Conservation (phyloP, 2,329 filamentous ascomycete species). For the Talaromyces islandicus region DNA sequence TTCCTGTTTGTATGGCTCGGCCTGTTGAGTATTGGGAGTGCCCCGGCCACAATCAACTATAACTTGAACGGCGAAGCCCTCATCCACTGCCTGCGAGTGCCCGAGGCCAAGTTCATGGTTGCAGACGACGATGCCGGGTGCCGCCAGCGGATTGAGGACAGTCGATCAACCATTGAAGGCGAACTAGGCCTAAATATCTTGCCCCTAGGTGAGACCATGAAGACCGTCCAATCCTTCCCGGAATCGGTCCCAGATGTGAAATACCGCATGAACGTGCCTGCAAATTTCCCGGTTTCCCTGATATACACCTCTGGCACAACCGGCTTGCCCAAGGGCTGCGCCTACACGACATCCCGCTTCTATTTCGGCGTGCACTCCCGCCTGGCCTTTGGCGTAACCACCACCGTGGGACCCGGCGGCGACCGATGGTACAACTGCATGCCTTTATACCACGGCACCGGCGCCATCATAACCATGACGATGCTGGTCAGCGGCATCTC, state of each 20-base stretch:
- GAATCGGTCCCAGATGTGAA: conserved; percentile 50
- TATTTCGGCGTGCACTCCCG: conserved; percentile 32
- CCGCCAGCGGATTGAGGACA: conserved; percentile 51
- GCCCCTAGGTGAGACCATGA: conserved; percentile 31
- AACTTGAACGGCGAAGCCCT: conserved; percentile 60
- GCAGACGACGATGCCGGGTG: conserved; percentile 54
- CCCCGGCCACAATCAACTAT: conserved; percentile 66
- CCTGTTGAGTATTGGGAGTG: conserved; percentile 59
- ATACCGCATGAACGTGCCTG: conserved; percentile 48
- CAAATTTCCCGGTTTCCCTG: conserved; percentile 53
- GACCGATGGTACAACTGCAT: conserved; percentile 72
- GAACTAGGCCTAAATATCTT: conserved; percentile 56
- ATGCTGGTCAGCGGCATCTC: conserved; percentile 49
- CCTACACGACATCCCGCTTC: conserved; percentile 50
- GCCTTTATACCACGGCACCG: conserved; percentile 72
- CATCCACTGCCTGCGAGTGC: conserved; percentile 59
- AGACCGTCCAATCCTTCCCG: conserved; percentile 40
- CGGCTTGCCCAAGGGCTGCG: conserved; percentile 66
- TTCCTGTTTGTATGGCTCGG: conserved; percentile 63
- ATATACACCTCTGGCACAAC: conserved; percentile 76
- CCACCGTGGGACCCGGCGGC: conserved; percentile 22
- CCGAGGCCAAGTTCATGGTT: conserved; percentile 51
- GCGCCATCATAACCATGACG: conserved; percentile 53
- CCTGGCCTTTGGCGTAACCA: conserved; percentile 5
- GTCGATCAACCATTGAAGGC: conserved; percentile 41